Evolutionary conservation across 1,284 basidiomycete genomes (phyloP).

Genomic region (Cryptococcus depauperatus): DNA sequence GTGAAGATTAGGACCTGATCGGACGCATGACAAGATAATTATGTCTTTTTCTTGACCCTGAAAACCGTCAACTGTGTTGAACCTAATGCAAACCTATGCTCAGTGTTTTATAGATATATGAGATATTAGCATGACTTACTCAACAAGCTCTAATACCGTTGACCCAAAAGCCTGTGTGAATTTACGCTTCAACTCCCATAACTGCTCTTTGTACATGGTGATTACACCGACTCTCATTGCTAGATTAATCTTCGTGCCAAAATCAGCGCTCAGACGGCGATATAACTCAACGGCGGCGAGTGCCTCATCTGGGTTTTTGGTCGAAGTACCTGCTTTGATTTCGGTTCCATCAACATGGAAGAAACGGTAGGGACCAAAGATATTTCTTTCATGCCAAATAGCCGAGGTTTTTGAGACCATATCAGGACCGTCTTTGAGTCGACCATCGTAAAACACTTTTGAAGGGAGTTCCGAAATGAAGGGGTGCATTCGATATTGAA

Average conservation of each 20-base stretch:
- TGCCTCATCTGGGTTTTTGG: constrained; percentile 71
- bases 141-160: constrained; percentile 64
- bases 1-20: constrained; percentile 71
- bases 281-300: constrained; percentile 73
- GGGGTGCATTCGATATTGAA: constrained; percentile 99
- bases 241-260: constrained; percentile 54
- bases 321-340: constrained; percentile 56
- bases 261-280: constrained; percentile 62
- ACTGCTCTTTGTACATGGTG: constrained; percentile 92
- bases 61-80: constrained; percentile 97
- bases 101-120: neutral
- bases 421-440: constrained; percentile 74
- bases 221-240: constrained; percentile 80
- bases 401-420: constrained; percentile 78
- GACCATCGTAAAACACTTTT: constrained; percentile 74
- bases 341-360: constrained; percentile 60
- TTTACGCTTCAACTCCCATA: constrained; percentile 62
- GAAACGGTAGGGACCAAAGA: constrained; percentile 85
- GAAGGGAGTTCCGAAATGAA: constrained; percentile 69
- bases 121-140: constrained; percentile 44
- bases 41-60: constrained; percentile 97
- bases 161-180: constrained; percentile 69
- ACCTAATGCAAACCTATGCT: constrained; percentile 42
- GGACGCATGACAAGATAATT: constrained; percentile 89
- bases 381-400: constrained; percentile 73